phyloP scores from a whole-genome alignment of 768 basidiomycete genomes.

The Phanerochaete carnosa region DNA sequence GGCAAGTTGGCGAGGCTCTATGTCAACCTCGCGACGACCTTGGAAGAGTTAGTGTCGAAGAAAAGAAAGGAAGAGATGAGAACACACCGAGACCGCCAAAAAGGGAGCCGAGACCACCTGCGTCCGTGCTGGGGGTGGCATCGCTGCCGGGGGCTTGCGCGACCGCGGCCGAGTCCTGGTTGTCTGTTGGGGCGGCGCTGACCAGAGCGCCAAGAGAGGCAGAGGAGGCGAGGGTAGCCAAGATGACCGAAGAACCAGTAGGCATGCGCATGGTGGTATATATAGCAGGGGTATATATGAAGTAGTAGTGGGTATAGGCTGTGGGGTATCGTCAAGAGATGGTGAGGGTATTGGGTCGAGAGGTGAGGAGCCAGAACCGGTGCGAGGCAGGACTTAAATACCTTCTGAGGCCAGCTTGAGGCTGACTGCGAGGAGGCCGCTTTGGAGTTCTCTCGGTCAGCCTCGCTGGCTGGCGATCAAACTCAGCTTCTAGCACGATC shows the following conservation, averaged over 20 bases:
- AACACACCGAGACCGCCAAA: background rate
- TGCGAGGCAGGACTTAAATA: background rate
- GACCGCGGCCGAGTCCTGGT: background rate
- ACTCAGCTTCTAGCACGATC: background rate
- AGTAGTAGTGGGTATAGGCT: constrained; percentile 17
- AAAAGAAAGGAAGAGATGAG: too few species aligned
- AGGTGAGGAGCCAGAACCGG: constrained; percentile 6
- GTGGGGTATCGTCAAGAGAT: constrained; percentile 13
- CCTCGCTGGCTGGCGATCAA: background rate
- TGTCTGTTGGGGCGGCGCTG: constrained; percentile 24
- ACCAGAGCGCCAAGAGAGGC: constrained; percentile 26
- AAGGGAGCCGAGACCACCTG: background rate
- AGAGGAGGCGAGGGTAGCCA: constrained; percentile 28
- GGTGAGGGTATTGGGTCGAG: constrained; percentile 17
- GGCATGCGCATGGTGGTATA: constrained; percentile 26
- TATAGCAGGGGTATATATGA: constrained; percentile 6
- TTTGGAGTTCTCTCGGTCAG: background rate
- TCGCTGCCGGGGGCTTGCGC: background rate
- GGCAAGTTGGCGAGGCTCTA: constrained; percentile 9
- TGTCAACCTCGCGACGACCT: background rate
- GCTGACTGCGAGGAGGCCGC: background rate
- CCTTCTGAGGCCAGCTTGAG: background rate
- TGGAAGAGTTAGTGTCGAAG: background rate
- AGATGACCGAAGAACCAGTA: constrained; percentile 30
- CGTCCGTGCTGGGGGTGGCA: background rate